These are phyloP conservation scores for Paraconiothyrium sp. DNA, from an alignment of 2,329 filamentous ascomycete genomes.

Conservation along the genomic window DNA sequence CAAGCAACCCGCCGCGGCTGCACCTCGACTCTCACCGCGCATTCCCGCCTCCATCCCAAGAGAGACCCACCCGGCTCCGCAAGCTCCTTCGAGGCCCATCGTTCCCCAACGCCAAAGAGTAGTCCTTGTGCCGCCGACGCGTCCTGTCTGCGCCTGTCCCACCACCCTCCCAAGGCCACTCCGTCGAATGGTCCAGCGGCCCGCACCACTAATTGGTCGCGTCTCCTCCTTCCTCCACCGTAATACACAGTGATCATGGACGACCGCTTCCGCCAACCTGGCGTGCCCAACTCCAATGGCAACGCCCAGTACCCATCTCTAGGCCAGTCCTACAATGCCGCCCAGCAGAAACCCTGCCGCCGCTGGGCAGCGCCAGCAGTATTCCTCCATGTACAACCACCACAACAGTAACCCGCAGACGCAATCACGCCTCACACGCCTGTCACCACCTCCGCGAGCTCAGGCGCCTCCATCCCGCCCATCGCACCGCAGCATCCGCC, in stretches of 20 bases:
- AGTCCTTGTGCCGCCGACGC: conserved; percentile 36
- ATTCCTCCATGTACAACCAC: conserved; percentile 44
- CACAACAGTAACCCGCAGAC: conserved; percentile 50
- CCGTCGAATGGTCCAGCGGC: conserved; percentile 45
- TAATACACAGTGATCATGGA: conserved; percentile 43
- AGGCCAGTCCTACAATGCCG: conserved; percentile 41
- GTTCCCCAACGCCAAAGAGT: conserved; percentile 32
- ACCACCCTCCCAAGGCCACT: conserved; percentile 32
- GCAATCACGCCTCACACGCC: conserved; percentile 50
- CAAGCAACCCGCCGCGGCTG: conserved; percentile 8
- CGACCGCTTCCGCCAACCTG: conserved; percentile 49
- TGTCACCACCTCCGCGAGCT: conserved; percentile 42
- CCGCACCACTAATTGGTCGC: conserved; percentile 44
- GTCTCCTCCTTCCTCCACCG: conserved; percentile 32
- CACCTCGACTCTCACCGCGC: conserved; percentile 18
- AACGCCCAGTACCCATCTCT: conserved; percentile 42
- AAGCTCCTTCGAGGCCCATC: conserved; percentile 44
- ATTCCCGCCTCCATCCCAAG: conserved; percentile 31
- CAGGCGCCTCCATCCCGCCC: conserved; percentile 44
- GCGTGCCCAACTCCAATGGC: conserved; percentile 31
- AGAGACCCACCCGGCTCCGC: conserved; percentile 44
- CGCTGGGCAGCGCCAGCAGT: conserved; percentile 42
- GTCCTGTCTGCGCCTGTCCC: conserved; percentile 36
- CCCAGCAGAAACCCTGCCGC: conserved; percentile 45
- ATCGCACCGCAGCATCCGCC: conserved; percentile 47